Percentiles rank a stretch among this genome's conserved stretches.
These are phyloP conservation scores for Lasiodiplodia sp. DNA, from an alignment of 2,329 filamentous ascomycete genomes.

Conservation along the genomic window DNA sequence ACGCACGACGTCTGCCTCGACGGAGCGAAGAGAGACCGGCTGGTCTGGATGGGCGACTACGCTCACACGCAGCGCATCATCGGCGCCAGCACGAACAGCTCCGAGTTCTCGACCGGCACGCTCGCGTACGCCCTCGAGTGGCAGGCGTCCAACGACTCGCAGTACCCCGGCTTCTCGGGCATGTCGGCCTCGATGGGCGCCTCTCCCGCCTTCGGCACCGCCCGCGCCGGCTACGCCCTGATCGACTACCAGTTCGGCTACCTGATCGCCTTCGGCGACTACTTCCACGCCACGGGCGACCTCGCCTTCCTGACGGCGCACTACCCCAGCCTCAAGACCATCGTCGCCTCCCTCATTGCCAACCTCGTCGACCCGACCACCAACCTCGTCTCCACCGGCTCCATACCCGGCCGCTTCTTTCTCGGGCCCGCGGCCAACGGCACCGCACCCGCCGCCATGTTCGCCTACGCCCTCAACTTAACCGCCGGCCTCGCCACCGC, in stretches of 20 bases:
- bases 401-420: conserved; percentile 34
- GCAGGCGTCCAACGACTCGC: conserved; percentile 31
- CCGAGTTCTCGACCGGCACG: conserved; percentile 46
- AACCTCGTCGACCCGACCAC: conserved; percentile 35
- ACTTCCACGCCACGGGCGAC: conserved; percentile 38
- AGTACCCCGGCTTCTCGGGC: conserved; percentile 31
- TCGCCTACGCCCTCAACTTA: conserved; percentile 38
- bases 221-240: conserved; percentile 31
- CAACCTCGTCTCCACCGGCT: conserved; percentile 34
- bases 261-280: conserved; percentile 39
- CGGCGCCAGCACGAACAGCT: conserved; percentile 44
- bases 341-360: conserved; percentile 35
- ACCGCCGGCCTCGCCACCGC: conserved; percentile 42
- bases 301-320: conserved; percentile 32
- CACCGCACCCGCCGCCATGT: conserved; percentile 38
- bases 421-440: conserved; percentile 41
- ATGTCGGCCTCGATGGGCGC: conserved; percentile 31
- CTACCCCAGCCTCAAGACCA: conserved; percentile 39
- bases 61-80: conserved; percentile 51
- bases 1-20: conserved; percentile 50
- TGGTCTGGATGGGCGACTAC: conserved; percentile 54
- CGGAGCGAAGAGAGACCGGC: conserved; percentile 51
- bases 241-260: conserved; percentile 45
- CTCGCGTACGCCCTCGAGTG: conserved; percentile 43
- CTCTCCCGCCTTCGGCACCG: conserved; percentile 26